Percentiles rank a stretch among this genome's conserved stretches.
Conservation (phyloP, 2,329 filamentous ascomycete species). For the Penicillium sp. region DNA sequence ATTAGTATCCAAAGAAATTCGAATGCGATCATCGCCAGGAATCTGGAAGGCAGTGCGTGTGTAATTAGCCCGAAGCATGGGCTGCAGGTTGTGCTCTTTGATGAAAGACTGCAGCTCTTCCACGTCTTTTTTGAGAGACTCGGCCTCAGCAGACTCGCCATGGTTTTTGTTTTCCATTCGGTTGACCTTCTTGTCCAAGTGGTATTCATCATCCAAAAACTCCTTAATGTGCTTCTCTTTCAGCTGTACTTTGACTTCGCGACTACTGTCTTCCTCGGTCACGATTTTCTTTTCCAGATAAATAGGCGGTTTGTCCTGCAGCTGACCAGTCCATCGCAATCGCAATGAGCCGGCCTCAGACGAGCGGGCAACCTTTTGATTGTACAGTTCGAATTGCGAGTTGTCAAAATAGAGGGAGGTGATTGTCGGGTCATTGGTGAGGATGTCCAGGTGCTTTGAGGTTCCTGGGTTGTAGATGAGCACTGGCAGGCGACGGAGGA, state of each 20-base stretch:
- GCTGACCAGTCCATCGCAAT: conserved; percentile 84
- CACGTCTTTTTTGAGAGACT: conserved; percentile 65
- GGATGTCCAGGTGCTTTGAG: conserved; percentile 72
- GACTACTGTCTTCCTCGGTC: conserved; percentile 66
- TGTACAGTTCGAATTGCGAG: conserved; percentile 76
- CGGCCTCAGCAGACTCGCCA: conserved; percentile 59
- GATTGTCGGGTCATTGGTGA: conserved; percentile 74
- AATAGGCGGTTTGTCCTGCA: conserved; percentile 72
- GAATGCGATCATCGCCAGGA: conserved; percentile 79
- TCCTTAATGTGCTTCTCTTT: conserved; percentile 91
- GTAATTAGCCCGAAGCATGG: conserved; percentile 86
- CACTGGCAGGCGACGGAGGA: conserved; percentile 81
- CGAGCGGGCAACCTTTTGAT: conserved; percentile 71
- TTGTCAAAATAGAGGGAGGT: conserved; percentile 97
- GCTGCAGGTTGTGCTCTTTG: conserved; percentile 68
- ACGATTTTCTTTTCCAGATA: conserved; percentile 85
- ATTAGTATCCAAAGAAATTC: conserved; percentile 88
- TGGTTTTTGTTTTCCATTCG: conserved; percentile 76
- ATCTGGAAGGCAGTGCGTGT: conserved; percentile 94
- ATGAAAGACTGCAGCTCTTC: conserved; percentile 75
- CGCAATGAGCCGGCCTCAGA: conserved; percentile 75
- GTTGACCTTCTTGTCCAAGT: conserved; percentile 81
- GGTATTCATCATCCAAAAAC: conserved; percentile 81
- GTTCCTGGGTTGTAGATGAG: conserved; percentile 86
- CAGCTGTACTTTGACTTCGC: conserved; percentile 73